These are phyloP conservation scores for Theobroma grandiflorum DNA, from an alignment of 441 rosid species.

Conservation along the genomic window DNA sequence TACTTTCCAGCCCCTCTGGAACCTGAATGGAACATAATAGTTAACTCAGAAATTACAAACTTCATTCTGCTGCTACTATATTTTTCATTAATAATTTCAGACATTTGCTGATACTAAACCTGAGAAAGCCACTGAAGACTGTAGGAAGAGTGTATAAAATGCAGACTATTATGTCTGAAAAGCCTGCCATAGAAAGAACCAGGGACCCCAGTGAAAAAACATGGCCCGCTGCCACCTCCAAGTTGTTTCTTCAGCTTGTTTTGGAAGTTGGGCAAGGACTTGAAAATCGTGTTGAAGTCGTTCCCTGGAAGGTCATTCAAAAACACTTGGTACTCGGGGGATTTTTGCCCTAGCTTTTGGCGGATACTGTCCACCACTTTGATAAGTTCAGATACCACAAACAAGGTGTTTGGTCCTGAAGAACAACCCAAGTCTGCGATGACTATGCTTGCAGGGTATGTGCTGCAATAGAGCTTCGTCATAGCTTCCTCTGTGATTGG, in stretches of 20 bases:
- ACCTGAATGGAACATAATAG: slow-evolving; percentile 39
- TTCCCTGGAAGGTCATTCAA: slow-evolving; percentile 47
- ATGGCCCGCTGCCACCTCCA: slow-evolving; percentile 22
- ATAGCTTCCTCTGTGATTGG: slow-evolving; percentile 30
- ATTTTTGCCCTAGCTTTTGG: background rate
- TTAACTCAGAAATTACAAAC: background rate
- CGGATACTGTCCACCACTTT: slow-evolving; percentile 3
- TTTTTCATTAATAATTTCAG: background rate
- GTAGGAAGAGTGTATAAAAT: slow-evolving; percentile 62
- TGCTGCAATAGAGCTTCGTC: slow-evolving; percentile 1
- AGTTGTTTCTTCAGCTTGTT: slow-evolving; percentile 27
- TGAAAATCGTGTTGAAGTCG: slow-evolving; percentile 46
- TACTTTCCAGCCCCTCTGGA: slow-evolving; percentile 33
- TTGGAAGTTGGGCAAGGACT: slow-evolving; percentile 30
- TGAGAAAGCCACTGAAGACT: slow-evolving; percentile 57
- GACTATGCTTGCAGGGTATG: slow-evolving; percentile 20
- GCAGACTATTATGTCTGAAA: slow-evolving; percentile 35
- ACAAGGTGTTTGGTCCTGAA: slow-evolving; percentile 40
- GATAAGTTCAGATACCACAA: slow-evolving; percentile 20
- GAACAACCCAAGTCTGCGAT: slow-evolving; percentile 49
- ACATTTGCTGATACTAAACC: slow-evolving; percentile 18
- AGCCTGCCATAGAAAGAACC: slow-evolving; percentile 42
- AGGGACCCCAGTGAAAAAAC: slow-evolving; percentile 31
- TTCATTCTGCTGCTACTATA: background rate
- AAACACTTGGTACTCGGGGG: slow-evolving; percentile 41